Evolutionary conservation across 306 rosid genomes (phyloP).

Genomic region (Rubus idaeus): DNA sequence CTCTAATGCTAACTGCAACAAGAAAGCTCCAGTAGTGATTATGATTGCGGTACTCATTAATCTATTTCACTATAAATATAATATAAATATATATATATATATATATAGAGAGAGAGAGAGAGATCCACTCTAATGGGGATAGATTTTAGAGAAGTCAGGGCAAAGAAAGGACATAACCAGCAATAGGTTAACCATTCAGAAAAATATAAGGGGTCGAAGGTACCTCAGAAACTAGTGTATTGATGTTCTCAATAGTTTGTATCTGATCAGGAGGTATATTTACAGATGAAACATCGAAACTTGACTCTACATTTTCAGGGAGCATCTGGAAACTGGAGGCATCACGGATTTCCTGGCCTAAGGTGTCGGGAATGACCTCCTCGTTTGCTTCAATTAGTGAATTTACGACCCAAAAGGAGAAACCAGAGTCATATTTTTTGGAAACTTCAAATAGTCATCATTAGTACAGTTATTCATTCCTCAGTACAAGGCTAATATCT

Average conservation of each 20-base stretch:
- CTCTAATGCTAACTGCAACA: slow-evolving; percentile 78
- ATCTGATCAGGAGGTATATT: slow-evolving; percentile 77
- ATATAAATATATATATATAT: too few relatives aligned
- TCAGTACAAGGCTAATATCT: not conserved
- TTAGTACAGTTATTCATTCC: not conserved
- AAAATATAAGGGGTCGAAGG: slow-evolving; percentile 20
- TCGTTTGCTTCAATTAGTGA: slow-evolving; percentile 38
- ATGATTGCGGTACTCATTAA: slow-evolving; percentile 13
- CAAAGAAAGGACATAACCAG: not conserved
- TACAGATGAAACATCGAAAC: slow-evolving; percentile 50
- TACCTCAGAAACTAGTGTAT: slow-evolving; percentile 85
- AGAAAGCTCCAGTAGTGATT: slow-evolving; percentile 24
- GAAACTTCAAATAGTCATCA: not conserved
- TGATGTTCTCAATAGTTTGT: slow-evolving; percentile 77
- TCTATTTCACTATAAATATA: not conserved
- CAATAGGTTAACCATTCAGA: slow-evolving; percentile 14
- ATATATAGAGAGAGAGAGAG: not conserved
- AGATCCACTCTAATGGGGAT: not conserved
- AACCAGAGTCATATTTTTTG: slow-evolving; percentile 10
- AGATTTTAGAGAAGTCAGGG: not conserved
- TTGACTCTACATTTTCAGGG: slow-evolving; percentile 39
- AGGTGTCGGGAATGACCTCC: slow-evolving; percentile 40
- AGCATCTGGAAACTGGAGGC: slow-evolving; percentile 35
- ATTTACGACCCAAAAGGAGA: slow-evolving; percentile 12
- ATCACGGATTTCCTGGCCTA: slow-evolving; percentile 41